These are phyloP conservation scores for Tetrahymena borealis DNA, from an alignment of 73 alveolate species.

Conservation along the genomic window DNA sequence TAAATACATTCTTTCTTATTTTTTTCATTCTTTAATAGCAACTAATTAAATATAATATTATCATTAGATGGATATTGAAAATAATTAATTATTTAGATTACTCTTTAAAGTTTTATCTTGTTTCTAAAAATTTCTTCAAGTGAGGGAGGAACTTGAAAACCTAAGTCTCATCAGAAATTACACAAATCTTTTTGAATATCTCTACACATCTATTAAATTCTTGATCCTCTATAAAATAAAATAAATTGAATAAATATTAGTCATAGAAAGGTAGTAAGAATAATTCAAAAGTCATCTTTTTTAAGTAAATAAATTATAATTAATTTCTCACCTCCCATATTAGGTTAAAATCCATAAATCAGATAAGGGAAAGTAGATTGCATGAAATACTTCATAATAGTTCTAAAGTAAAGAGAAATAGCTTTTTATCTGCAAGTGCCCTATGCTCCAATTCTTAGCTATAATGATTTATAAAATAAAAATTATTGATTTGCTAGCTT, in stretches of 20 bases:
- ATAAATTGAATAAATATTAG: no score
- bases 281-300: no score
- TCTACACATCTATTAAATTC: constrained; percentile 36
- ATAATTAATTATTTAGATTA: neutral
- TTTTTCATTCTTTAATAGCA: neutral
- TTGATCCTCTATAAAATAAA: constrained; percentile 24
- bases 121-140: constrained; percentile 16
- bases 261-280: no score
- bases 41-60: neutral
- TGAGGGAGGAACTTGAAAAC: neutral
- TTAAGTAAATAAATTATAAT: neutral
- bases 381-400: constrained; percentile 9
- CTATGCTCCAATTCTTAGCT: neutral
- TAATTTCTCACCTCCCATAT: neutral
- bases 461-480: neutral
- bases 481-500: neutral
- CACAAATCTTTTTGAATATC: constrained; percentile 20
- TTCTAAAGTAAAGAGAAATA: constrained; percentile 11
- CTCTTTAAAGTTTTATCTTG: constrained; percentile 9
- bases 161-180: constrained; percentile 17
- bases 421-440: neutral
- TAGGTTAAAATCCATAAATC: constrained; percentile 12
- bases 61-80: neutral
- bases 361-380: constrained; percentile 27
- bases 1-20: neutral